These are phyloP conservation scores for Colletotrichum falcatum DNA, from an alignment of 2,329 filamentous ascomycete genomes.

Conservation along the genomic window DNA sequence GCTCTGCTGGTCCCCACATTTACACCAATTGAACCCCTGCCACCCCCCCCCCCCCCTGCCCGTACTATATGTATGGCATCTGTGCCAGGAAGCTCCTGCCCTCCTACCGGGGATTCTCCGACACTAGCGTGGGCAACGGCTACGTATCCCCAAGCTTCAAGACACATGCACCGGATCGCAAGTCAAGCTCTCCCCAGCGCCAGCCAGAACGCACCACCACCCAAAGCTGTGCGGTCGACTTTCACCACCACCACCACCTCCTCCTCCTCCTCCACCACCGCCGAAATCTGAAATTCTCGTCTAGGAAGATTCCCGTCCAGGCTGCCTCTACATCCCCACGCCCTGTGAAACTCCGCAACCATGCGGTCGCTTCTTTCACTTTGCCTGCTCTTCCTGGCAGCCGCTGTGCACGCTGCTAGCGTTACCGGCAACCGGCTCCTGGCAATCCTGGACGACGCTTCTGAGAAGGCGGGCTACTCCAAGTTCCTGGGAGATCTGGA, in stretches of 20 bases:
- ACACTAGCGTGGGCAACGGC: constrained; percentile 40
- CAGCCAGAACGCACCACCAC: constrained; percentile 38
- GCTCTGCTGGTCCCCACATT: too few species aligned
- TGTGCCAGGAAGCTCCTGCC: background rate
- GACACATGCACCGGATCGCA: constrained; percentile 40
- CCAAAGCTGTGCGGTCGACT: constrained; percentile 42
- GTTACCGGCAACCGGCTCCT: constrained; percentile 86
- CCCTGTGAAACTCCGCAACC: constrained; percentile 48
- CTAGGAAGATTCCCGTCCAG: constrained; percentile 30
- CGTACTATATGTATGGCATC: too few species aligned
- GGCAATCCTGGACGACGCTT: constrained; percentile 85
- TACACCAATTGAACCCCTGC: background rate
- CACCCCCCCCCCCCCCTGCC: too few species aligned
- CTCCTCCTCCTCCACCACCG: background rate
- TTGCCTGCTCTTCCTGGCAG: constrained; percentile 73
- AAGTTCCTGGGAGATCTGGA: constrained; percentile 81
- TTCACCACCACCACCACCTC: constrained; percentile 36
- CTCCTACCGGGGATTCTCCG: constrained; percentile 36
- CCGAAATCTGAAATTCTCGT: constrained; percentile 37
- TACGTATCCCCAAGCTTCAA: constrained; percentile 46
- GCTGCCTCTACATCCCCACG: constrained; percentile 20
- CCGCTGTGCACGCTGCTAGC: constrained; percentile 81
- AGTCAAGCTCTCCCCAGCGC: constrained; percentile 36
- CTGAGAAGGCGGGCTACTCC: constrained; percentile 85
- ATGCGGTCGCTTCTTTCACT: constrained; percentile 84